Conservation (phyloP, 2,329 filamentous ascomycete genomes). For the Whalleya microplaca region DNA sequence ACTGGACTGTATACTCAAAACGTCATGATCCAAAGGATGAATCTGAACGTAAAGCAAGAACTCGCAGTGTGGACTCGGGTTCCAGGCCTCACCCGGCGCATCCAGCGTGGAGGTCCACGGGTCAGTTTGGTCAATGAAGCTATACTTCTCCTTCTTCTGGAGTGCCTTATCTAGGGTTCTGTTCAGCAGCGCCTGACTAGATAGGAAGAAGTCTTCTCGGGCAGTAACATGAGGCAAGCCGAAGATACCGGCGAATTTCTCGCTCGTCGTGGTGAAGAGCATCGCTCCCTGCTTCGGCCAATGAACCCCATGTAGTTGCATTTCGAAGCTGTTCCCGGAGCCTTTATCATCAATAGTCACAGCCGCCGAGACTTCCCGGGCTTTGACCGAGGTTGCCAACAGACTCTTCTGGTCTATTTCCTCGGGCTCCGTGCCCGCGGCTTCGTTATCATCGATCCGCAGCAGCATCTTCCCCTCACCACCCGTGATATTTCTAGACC, state of each 20-base stretch:
- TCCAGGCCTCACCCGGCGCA: conserved; percentile 59
- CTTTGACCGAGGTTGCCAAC: conserved; percentile 52
- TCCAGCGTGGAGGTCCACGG: conserved; percentile 78
- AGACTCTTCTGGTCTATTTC: conserved; percentile 40
- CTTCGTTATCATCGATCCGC: conserved; percentile 62
- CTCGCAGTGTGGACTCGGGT: conserved; percentile 79
- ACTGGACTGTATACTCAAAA: conserved; percentile 39
- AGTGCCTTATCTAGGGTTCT: conserved; percentile 71
- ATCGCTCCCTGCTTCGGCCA: conserved; percentile 80
- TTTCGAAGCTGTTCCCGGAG: conserved; percentile 75
- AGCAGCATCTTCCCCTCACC: conserved; percentile 69
- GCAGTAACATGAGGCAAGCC: conserved; percentile 82
- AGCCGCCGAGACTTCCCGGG: conserved; percentile 71
- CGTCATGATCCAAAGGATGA: conserved; percentile 54
- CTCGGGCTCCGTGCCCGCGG: conserved; percentile 47
- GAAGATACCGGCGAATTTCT: conserved; percentile 93
- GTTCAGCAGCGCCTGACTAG: conserved; percentile 69
- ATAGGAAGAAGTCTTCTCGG: conserved; percentile 56
- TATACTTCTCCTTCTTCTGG: conserved; percentile 61
- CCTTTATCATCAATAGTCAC: conserved; percentile 74
- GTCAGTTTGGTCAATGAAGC: conserved; percentile 62
- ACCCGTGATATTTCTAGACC: conserved; percentile 82
- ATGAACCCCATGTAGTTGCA: conserved; percentile 82
- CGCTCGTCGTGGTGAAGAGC: conserved; percentile 85
- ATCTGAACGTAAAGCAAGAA: conserved; percentile 86